Percentiles rank a stretch among this genome's conserved stretches.
phyloP scores from a whole-genome alignment of 441 rosid species.

The Macaranga tanarius region DNA sequence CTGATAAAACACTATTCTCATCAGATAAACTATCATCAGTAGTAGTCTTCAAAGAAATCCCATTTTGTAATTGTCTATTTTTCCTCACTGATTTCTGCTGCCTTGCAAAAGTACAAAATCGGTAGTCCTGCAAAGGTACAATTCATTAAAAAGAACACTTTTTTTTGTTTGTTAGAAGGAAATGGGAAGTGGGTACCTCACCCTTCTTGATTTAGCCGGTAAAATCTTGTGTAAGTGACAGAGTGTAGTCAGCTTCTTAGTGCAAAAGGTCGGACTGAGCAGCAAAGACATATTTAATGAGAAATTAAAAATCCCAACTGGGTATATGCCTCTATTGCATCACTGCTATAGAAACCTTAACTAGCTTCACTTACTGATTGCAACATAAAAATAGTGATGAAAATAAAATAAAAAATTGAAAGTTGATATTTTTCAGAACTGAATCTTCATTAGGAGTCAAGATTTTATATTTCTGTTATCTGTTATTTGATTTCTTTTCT shows the following conservation, averaged over 20 bases:
- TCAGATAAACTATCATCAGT: conserved; percentile 23
- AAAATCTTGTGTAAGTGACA: conserved; percentile 23
- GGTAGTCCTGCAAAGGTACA: conserved; percentile 31
- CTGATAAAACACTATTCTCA: conserved; percentile 16
- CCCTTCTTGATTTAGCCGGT: conserved; percentile 26
- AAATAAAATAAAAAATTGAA: too few relatives aligned
- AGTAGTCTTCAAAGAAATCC: conserved; percentile 18
- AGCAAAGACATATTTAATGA: conserved; percentile 2
- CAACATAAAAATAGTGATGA: too few relatives aligned
- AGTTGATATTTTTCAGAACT: too few relatives aligned
- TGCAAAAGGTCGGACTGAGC: neutral
- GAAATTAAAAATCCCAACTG: neutral
- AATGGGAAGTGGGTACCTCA: conserved; percentile 28
- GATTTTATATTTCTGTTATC: neutral
- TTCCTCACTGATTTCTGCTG: conserved; percentile 47
- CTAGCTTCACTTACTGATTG: too few relatives aligned
- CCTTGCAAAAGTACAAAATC: conserved; percentile 41
- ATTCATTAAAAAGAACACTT: too few relatives aligned
- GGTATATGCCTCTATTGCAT: neutral
- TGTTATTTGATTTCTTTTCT: neutral
- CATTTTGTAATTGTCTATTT: conserved; percentile 31
- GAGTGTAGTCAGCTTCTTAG: conserved; percentile 24
- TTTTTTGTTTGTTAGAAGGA: neutral
- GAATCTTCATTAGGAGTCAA: neutral
- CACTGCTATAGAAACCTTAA: neutral